Conservation (phyloP, 495 filamentous ascomycete genomes). For the Aspergillus ellipticus region DNA sequence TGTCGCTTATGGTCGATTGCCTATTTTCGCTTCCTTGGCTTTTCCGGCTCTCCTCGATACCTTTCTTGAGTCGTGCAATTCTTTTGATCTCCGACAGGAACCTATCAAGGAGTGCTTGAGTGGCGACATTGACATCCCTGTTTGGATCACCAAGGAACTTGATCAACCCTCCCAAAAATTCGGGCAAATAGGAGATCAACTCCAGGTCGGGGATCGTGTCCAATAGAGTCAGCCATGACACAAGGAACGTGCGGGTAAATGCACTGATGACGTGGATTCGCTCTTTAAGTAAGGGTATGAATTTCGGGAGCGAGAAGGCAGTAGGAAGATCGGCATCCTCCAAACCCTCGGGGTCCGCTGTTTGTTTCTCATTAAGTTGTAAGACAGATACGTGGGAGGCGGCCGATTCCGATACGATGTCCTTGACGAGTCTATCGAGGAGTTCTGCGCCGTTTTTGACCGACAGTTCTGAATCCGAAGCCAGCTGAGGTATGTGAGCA, state of each 20-base stretch:
- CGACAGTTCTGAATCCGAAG: conserved; percentile 91
- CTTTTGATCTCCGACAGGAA: conserved; percentile 93
- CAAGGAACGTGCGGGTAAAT: conserved; percentile 90
- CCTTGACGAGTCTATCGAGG: conserved; percentile 92
- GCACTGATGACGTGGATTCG: conserved; percentile 91
- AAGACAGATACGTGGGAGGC: conserved; percentile 91
- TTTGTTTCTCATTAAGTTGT: conserved; percentile 47
- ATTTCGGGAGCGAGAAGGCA: conserved; percentile 86
- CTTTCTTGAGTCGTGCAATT: conserved; percentile 87
- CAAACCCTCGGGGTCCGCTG: conserved; percentile 42
- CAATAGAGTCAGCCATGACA: conserved; percentile 91
- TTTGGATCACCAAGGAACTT: conserved; percentile 90
- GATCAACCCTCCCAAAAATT: conserved; percentile 85
- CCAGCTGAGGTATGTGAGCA: conserved; percentile 58
- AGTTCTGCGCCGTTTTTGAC: conserved; percentile 99
- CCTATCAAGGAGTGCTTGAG: conserved; percentile 83
- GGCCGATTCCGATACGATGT: conserved; percentile 95
- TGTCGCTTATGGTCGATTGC: conserved; percentile 61
- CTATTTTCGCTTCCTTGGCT: conserved; percentile 62
- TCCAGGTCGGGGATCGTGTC: conserved; percentile 98
- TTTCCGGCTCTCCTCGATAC: conserved; percentile 81
- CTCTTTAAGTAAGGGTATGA: conserved; percentile 90
- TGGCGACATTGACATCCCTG: conserved; percentile 88
- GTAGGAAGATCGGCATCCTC: conserved; percentile 64
- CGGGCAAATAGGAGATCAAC: conserved; percentile 86